These are phyloP conservation scores for Castanea crenata DNA, from an alignment of 306 rosid genomes.

Conservation along the genomic window DNA sequence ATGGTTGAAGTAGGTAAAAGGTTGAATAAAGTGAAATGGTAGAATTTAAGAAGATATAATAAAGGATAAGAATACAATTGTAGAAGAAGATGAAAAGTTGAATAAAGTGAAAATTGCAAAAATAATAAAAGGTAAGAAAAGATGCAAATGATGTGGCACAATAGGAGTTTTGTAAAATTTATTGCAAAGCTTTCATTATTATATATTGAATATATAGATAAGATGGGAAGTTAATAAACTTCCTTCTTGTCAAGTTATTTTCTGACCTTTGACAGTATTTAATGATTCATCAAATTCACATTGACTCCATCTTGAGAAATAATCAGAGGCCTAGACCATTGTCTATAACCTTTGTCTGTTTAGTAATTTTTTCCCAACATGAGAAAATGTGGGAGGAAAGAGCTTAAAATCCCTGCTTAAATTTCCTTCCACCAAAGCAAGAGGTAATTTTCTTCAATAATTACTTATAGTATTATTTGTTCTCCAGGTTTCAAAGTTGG, in stretches of 20 bases:
- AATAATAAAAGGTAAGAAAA: too few relatives aligned
- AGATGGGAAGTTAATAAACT: neutral
- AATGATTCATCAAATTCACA: neutral
- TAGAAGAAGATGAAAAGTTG: too few relatives aligned
- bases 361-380: neutral
- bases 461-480: neutral
- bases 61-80: too few relatives aligned
- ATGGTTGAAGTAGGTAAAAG: too few relatives aligned
- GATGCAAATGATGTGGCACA: too few relatives aligned
- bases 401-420: neutral
- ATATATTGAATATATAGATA: too few relatives aligned
- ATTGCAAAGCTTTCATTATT: too few relatives aligned
- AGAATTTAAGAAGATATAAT: too few relatives aligned
- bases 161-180: too few relatives aligned
- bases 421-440: neutral
- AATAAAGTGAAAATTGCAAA: too few relatives aligned
- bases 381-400: neutral
- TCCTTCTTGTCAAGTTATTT: neutral
- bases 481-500: constrained; percentile 65
- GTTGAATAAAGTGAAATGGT: too few relatives aligned
- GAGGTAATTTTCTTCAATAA: neutral
- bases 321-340: neutral
- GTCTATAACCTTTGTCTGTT: neutral
- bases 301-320: neutral
- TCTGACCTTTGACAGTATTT: neutral